Conservation (phyloP, 2,329 filamentous ascomycete species). For the Grosmannia serpens region DNA sequence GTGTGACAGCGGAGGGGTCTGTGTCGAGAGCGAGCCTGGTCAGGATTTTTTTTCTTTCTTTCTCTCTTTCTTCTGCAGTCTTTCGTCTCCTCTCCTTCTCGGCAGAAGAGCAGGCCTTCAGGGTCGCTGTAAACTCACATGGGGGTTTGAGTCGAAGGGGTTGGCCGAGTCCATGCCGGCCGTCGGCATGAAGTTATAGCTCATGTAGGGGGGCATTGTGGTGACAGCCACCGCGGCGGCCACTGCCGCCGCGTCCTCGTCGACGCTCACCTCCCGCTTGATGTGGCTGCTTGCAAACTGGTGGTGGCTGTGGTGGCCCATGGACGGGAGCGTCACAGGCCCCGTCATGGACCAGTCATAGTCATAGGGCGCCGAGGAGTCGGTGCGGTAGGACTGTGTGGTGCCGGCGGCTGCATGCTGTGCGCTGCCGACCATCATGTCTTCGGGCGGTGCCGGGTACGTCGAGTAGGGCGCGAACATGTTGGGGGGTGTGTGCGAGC, state of each 20-base stretch:
- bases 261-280: constrained; percentile 45
- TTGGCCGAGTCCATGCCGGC: constrained; percentile 51
- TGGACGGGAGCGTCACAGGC: constrained; percentile 50
- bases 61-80: not conserved
- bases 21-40: constrained; percentile 29
- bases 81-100: not conserved
- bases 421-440: constrained; percentile 32
- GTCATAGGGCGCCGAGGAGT: constrained; percentile 30
- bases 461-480: constrained; percentile 49
- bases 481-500: constrained; percentile 56
- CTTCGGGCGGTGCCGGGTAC: constrained; percentile 27
- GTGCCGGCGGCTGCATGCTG: not conserved
- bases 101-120: not conserved
- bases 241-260: not conserved
- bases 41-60: constrained; percentile 23
- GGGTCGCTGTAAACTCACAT: constrained; percentile 53
- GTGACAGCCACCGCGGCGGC: constrained; percentile 21
- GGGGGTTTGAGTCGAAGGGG: constrained; percentile 58
- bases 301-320: too few species aligned
- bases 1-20: constrained; percentile 70
- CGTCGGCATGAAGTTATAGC: constrained; percentile 52
- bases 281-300: constrained; percentile 40
- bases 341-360: constrained; percentile 40
- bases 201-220: constrained; percentile 53
- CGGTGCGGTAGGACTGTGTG: not conserved